Conservation (phyloP, 1,284 basidiomycete genomes). For the Phlebopus sp. region DNA sequence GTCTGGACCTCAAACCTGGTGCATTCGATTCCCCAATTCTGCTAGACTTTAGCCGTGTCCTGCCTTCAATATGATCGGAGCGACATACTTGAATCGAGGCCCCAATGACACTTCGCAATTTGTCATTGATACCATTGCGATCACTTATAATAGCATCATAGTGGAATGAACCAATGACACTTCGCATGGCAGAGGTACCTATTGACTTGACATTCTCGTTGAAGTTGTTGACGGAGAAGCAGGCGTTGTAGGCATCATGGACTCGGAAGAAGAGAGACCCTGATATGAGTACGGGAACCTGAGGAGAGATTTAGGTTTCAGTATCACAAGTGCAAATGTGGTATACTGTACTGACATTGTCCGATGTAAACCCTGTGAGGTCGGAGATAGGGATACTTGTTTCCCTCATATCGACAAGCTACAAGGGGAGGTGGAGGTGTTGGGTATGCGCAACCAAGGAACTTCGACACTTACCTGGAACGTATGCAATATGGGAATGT, state of each 20-base stretch:
- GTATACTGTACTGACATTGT: slow-evolving; percentile 38
- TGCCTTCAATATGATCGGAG: background rate
- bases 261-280: slow-evolving; percentile 52
- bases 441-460: slow-evolving; percentile 20
- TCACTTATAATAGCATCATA: slow-evolving; percentile 49
- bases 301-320: slow-evolving; percentile 6
- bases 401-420: slow-evolving; percentile 6
- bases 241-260: slow-evolving; percentile 48
- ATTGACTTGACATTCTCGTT: slow-evolving; percentile 46
- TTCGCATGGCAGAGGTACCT: slow-evolving; percentile 49
- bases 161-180: slow-evolving; percentile 47
- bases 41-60: background rate
- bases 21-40: slow-evolving; percentile 55
- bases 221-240: slow-evolving; percentile 47
- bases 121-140: slow-evolving; percentile 48
- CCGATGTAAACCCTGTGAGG: slow-evolving; percentile 47
- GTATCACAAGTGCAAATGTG: background rate
- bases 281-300: slow-evolving; percentile 46
- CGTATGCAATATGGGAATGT: slow-evolving; percentile 44
- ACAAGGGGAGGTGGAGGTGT: slow-evolving; percentile 5
- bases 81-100: slow-evolving; percentile 40
- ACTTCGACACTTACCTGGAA: slow-evolving; percentile 25
- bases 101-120: slow-evolving; percentile 47
- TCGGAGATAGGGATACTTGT: slow-evolving; percentile 1
- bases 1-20: slow-evolving; percentile 53